Evolutionary conservation across 2,329 filamentous ascomycete genomes (phyloP).

Genomic region (Botrytis medusae): DNA sequence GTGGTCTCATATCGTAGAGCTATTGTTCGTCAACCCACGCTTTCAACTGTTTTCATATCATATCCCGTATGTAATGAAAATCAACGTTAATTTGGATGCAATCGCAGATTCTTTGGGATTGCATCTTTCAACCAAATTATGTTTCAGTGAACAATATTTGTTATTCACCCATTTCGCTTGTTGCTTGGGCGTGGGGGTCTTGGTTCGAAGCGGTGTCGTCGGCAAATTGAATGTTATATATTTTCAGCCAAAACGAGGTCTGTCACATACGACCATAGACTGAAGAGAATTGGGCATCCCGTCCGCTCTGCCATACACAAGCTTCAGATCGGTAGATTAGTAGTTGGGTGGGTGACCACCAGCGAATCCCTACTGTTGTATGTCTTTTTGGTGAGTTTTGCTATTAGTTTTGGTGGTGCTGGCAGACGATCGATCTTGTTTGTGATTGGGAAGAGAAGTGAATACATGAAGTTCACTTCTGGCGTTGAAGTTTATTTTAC

Average conservation of each 20-base stretch:
- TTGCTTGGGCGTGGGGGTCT: neutral
- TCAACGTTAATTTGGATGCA: neutral
- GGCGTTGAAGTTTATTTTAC: neutral
- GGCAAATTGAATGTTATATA: too few species aligned
- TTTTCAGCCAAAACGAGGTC: accelerated
- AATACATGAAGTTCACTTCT: neutral
- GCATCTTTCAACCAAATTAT: neutral
- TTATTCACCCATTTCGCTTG: neutral
- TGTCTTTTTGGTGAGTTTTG: neutral
- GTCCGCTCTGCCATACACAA: constrained; percentile 26
- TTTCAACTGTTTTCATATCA: neutral
- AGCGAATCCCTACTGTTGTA: constrained; percentile 25
- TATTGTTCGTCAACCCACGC: neutral
- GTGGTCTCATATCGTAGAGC: constrained; percentile 5
- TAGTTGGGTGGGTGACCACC: constrained; percentile 25
- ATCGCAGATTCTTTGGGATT: neutral
- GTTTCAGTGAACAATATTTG: neutral
- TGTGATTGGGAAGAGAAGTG: neutral
- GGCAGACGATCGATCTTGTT: neutral
- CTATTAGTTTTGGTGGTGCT: neutral
- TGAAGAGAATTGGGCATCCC: constrained; percentile 20
- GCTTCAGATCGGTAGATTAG: constrained; percentile 24
- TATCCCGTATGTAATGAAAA: constrained; percentile 1
- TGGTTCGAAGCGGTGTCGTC: neutral
- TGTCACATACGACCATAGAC: constrained; percentile 7